Conservation (phyloP, 139 green algal genomes). For the Micractinium sp. region DNA sequence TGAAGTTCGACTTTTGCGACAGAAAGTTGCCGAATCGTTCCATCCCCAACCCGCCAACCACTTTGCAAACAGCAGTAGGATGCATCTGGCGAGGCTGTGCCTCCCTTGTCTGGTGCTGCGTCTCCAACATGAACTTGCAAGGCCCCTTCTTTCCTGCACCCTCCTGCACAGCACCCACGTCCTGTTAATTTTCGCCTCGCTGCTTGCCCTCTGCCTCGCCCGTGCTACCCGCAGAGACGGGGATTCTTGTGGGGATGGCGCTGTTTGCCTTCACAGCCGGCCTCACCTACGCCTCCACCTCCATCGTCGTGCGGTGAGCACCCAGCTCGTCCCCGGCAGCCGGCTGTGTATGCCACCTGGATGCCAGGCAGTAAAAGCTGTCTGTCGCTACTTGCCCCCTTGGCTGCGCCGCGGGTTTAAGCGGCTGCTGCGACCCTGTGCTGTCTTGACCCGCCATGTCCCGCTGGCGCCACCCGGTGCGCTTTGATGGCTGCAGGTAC, state of each 20-base stretch:
- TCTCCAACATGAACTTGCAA: too few species aligned
- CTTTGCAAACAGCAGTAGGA: too few species aligned
- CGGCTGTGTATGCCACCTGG: too few species aligned
- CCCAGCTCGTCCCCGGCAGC: background rate
- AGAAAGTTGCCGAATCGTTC: too few species aligned
- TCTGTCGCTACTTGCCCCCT: background rate
- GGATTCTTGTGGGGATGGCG: background rate
- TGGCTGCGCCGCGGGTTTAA: too few species aligned
- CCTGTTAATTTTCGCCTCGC: too few species aligned
- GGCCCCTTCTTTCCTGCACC: too few species aligned
- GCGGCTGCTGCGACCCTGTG: background rate
- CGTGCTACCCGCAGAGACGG: constrained; percentile 10
- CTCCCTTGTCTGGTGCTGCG: too few species aligned
- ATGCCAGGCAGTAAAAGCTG: background rate
- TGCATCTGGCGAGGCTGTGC: too few species aligned
- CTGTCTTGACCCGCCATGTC: background rate
- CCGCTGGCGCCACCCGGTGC: background rate
- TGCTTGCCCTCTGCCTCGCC: background rate
- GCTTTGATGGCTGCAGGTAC: background rate
- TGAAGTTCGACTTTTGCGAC: too few species aligned
- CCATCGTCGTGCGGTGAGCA: constrained; percentile 19
- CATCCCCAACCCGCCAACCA: too few species aligned
- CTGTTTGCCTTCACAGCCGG: constrained; percentile 17
- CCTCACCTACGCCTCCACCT: constrained; percentile 5
- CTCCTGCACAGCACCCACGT: too few species aligned